Evolutionary conservation across 2,329 filamentous ascomycete species (phyloP).

Genomic region (Biscogniauxia mediterranea): DNA sequence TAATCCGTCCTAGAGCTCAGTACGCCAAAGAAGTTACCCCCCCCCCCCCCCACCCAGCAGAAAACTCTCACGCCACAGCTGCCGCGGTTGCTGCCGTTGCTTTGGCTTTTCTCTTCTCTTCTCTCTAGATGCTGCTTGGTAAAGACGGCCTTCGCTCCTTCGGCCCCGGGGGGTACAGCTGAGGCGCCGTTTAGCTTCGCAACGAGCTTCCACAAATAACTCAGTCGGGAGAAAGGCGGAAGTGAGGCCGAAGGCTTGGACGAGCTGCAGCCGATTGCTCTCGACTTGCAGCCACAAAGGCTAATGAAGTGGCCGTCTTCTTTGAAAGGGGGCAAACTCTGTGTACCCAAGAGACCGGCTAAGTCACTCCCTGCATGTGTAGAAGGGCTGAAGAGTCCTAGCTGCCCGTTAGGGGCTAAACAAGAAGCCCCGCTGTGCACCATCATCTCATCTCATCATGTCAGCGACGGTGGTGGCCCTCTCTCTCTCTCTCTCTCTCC

Average conservation of each 20-base stretch:
- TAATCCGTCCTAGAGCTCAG: not conserved
- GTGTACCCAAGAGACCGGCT: constrained; percentile 17
- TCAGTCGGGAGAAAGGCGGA: not conserved
- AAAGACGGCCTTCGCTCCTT: not conserved
- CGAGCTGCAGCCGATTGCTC: constrained; percentile 3
- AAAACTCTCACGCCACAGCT: not conserved
- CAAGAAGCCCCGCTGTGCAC: constrained; percentile 2
- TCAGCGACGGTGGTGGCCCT: not conserved
- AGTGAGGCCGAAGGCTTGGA: constrained; percentile 4
- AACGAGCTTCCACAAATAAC: not conserved
- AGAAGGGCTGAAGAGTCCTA: not conserved
- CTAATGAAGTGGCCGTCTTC: constrained; percentile 7
- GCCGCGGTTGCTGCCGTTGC: not conserved
- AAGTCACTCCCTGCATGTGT: constrained; percentile 6
- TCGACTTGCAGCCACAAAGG: constrained; percentile 15
- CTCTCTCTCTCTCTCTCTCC: not conserved
- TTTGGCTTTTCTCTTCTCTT: not conserved
- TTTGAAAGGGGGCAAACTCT: not conserved
- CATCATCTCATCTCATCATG: not conserved
- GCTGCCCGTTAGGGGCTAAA: not conserved
- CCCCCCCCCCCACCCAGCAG: too few species aligned
- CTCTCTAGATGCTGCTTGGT: too few species aligned
- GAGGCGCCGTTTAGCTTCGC: not conserved
- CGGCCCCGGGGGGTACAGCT: not conserved
- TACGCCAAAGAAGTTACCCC: not conserved